A percentile compares a stretch with the other conserved stretches of the same genome.
Conservation (phyloP, 2,329 filamentous ascomycete genomes). For the Fusarium marasasianum region DNA sequence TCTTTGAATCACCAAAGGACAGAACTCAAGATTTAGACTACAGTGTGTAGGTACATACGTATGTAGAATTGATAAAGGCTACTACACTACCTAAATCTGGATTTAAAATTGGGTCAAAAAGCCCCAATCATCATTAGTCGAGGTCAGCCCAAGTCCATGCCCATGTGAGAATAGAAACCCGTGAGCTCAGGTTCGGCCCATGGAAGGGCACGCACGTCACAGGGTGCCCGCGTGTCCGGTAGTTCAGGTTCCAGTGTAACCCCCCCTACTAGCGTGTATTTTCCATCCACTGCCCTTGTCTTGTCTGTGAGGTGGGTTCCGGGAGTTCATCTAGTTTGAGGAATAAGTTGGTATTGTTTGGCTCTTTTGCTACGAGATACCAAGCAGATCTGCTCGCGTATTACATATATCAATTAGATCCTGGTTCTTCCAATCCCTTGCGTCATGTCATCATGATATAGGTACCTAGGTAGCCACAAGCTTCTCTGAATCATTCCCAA, state of each 20-base stretch:
- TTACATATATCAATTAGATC: background rate
- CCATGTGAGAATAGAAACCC: constrained; percentile 23
- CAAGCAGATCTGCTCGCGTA: background rate
- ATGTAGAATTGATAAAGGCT: background rate
- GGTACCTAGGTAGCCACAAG: background rate
- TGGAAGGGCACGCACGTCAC: constrained; percentile 21
- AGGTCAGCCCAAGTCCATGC: constrained; percentile 6
- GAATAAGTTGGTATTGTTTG: background rate
- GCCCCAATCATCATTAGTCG: background rate
- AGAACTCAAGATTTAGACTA: background rate
- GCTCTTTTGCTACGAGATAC: background rate
- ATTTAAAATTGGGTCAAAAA: background rate
- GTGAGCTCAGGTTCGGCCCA: background rate
- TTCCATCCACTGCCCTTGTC: background rate
- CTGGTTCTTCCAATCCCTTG: background rate
- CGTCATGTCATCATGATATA: background rate
- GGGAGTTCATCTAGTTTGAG: background rate
- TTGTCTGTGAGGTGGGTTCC: background rate
- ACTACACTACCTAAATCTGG: background rate
- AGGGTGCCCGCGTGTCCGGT: constrained; percentile 26
- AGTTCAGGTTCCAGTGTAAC: constrained; percentile 29
- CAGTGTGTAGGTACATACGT: background rate
- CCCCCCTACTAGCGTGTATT: constrained; percentile 9
- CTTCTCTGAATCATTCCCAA: background rate
- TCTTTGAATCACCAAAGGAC: background rate